Evolutionary conservation across 2,329 filamentous ascomycete species (phyloP), one percentile per base, ranked within the genome.

Genomic region (Penicillium occitanis): DNA sequence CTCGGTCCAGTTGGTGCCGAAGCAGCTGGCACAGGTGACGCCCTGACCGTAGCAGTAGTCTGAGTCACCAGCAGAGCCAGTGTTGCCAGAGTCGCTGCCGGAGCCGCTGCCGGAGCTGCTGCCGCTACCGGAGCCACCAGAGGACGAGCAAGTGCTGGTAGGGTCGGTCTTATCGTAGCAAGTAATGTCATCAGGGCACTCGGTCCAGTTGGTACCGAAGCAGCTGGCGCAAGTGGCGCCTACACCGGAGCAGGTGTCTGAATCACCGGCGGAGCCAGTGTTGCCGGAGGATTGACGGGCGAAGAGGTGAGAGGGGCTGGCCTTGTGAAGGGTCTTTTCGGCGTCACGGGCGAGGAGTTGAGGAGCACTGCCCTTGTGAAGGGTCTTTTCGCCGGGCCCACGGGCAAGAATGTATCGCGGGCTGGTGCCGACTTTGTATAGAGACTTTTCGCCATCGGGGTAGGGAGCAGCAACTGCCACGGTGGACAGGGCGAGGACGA

Each of bases 21-120:
- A 66, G 53, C 65, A 66, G 46, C 65, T 66, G 22, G 40, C 61
- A 25, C 65, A 66, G 11, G 65, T 66, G 0, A n/a, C 65, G 19
- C 30, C 65, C 3, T 4, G 1, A 19, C 65, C 65, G 33, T 30
- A 51, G 61, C 64, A 66, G 28, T 42, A 62, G 42, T 66, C 64
- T 2, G 64, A 63, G 10, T 19, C 25, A n/a, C 63, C 58, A 17
- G 44, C 55, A 57, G 63, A 65, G 28, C 63, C 63, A 22, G 35
- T 37, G 11, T 37, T 14, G 2, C 58, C 55, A 2, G 63, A 61
- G n/a, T 4, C 35, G 40, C 64, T 51, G 13, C 33, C 58, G 58
- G 59, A 63, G 33, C 59, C 35, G 40, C 64, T 51, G 13, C 33
- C 58, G 58, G 59, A 63, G 33, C 59, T 22, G 28, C 53, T 40